Evolutionary conservation across 2,329 filamentous ascomycete species (phyloP), one percentile per base, ranked within the genome.

Genomic region (Cryphonectria radicalis): DNA sequence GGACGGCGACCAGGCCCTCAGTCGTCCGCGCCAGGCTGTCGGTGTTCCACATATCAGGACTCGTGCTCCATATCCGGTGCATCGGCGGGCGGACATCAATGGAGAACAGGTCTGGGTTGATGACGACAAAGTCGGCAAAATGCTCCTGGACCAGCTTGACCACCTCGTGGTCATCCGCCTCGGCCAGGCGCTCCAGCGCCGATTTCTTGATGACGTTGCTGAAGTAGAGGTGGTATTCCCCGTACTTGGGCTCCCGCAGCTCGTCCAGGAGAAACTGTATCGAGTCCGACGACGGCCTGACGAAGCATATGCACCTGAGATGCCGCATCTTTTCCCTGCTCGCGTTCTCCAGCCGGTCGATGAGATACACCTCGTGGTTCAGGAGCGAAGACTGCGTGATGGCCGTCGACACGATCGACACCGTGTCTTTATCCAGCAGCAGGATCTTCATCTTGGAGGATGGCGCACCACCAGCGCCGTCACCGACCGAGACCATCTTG

Each of bases 131-230:
- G 80, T 99, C 96, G 73, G 95, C 94, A 81, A 98, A 99, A 80
- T 97, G 93, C 82, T 99, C 96, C 79, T 98, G 95, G 0, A 99
- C 92, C 17, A 90, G 86, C 79, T 95, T 97, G 74, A 99, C 95
- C 50, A 99, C 94, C 82, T 99, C 97, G 78, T 99, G 94, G 76
- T 98, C 95, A 79, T 99, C 96, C 37, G 96, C 95, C 84, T 99
- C 97, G 46, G 96, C 96, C 60, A 99, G 85, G 60, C 96, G 90
- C 81, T 99, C 96, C 35, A 99, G 86, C 0, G 95, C 93, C 1
- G 96, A 98, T 82, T 99, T 99, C 81, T 97, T 97, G 78, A 96
- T 91, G 72, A 99, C 92, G 80, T 99, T 99, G 85, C 94, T 98
- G 81, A 99, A 97, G 81, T 97, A 98, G 70, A 99, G 88, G 78